Conservation (phyloP, 495 filamentous ascomycete species). For the Pyronema omphalodes region DNA sequence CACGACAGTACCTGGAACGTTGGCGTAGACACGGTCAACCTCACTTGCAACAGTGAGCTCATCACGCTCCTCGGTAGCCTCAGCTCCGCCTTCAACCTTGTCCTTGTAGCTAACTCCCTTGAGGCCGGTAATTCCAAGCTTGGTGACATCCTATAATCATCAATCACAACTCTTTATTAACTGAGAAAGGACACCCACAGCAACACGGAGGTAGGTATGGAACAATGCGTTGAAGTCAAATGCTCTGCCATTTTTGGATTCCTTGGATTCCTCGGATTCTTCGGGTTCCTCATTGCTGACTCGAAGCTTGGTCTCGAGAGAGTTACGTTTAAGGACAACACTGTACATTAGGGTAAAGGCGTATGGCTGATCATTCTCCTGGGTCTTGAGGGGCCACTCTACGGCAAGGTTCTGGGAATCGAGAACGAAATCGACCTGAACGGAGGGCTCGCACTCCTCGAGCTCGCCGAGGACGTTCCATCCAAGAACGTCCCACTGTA, state of each 20-base stretch:
- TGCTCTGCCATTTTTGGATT: conserved; percentile 19
- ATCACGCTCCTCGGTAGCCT: conserved; percentile 36
- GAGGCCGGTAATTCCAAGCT: conserved; percentile 51
- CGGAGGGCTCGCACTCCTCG: conserved; percentile 33
- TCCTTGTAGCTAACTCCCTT: conserved; percentile 56
- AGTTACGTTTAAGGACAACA: conserved; percentile 58
- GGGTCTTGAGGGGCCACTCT: conserved; percentile 27
- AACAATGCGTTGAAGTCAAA: conserved; percentile 84
- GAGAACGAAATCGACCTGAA: conserved; percentile 92
- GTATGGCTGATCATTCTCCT: conserved; percentile 47
- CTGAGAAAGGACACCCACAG: conserved; percentile 35
- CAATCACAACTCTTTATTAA: neutral
- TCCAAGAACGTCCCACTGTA: neutral
- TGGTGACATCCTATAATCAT: conserved; percentile 47
- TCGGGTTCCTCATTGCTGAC: conserved; percentile 67
- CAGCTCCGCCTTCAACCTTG: conserved; percentile 48
- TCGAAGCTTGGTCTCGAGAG: conserved; percentile 63
- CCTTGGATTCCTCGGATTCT: conserved; percentile 2
- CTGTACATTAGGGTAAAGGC: conserved; percentile 83
- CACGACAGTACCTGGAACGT: conserved; percentile 27
- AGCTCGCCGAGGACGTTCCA: conserved; percentile 47
- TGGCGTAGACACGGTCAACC: conserved; percentile 60
- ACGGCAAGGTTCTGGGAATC: conserved; percentile 48
- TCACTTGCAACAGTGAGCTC: conserved; percentile 47
- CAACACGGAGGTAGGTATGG: conserved; percentile 73